These are phyloP conservation scores for Corylus americana DNA, from an alignment of 306 rosid species.

Conservation along the genomic window DNA sequence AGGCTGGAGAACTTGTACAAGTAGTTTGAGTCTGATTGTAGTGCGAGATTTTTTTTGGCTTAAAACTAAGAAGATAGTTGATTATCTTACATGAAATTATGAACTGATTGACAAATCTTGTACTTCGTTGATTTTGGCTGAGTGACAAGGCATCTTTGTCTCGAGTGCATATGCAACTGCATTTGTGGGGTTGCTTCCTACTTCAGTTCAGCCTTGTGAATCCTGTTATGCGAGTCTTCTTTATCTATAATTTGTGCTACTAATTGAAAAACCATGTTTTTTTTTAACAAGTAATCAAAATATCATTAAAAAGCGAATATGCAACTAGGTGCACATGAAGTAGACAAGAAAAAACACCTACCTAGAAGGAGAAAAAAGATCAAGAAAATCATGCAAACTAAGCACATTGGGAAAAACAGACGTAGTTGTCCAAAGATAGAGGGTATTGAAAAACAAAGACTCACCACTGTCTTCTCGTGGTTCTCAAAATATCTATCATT, in stretches of 20 bases:
- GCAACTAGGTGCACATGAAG: no score
- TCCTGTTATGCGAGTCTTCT: conserved; percentile 7
- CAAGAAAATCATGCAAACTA: no score
- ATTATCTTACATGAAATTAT: no score
- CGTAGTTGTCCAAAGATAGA: no score
- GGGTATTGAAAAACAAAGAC: no score
- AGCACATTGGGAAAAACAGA: no score
- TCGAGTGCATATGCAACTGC: conserved; percentile 11
- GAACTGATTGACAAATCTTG: conserved; percentile 4
- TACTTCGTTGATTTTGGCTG: not conserved
- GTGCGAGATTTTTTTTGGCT: not conserved
- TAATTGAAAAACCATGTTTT: not conserved
- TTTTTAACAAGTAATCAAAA: not conserved
- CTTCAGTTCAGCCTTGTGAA: conserved; percentile 5
- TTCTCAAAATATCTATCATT: no score
- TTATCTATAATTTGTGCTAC: not conserved
- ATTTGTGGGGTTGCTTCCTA: conserved; percentile 4
- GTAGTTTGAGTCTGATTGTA: not conserved
- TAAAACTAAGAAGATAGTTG: no score
- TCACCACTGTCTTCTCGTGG: no score
- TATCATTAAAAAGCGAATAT: no score
- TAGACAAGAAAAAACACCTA: no score
- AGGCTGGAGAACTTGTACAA: conserved; percentile 9
- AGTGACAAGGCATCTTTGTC: conserved; percentile 6
- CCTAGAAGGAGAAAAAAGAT: no score